Conservation (phyloP, 2,329 filamentous ascomycete genomes). For the Didymellaceae sp. region DNA sequence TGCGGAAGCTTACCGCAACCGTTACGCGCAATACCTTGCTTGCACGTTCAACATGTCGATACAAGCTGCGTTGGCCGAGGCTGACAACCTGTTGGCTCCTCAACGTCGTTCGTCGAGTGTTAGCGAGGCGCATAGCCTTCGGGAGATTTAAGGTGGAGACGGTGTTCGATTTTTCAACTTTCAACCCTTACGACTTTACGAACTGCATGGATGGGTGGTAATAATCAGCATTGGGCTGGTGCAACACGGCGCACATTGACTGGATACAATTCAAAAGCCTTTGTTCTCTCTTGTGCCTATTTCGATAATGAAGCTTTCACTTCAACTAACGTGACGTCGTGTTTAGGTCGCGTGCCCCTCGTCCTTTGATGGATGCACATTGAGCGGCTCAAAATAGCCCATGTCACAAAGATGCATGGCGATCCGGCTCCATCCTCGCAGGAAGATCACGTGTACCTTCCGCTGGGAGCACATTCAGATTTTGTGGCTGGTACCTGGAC, state of each 20-base stretch:
- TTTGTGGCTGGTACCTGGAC: not conserved
- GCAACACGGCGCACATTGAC: slow-evolving; percentile 27
- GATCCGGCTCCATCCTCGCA: not conserved
- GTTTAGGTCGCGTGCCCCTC: slow-evolving; percentile 9
- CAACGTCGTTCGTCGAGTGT: slow-evolving; percentile 41
- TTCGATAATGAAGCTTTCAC: slow-evolving; percentile 22
- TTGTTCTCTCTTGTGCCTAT: slow-evolving; percentile 32
- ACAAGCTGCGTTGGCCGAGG: slow-evolving; percentile 47
- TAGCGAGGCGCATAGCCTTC: slow-evolving; percentile 45
- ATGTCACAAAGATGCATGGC: not conserved
- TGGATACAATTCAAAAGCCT: slow-evolving; percentile 32
- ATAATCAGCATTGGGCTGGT: slow-evolving; percentile 31
- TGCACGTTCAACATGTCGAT: slow-evolving; percentile 50
- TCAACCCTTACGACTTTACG: slow-evolving; percentile 20
- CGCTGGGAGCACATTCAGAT: not conserved
- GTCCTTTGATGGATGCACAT: not conserved
- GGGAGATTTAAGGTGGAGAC: slow-evolving; percentile 32
- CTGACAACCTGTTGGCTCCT: slow-evolving; percentile 45
- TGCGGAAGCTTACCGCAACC: slow-evolving; percentile 43
- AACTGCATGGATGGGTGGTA: slow-evolving; percentile 29
- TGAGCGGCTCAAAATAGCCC: not conserved
- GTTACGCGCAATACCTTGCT: slow-evolving; percentile 50
- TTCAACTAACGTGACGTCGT: slow-evolving; percentile 30
- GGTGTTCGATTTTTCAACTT: slow-evolving; percentile 24
- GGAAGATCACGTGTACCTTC: not conserved